These are phyloP conservation scores for Ustilago cynodontis DNA, from an alignment of 1,284 basidiomycete genomes.

Conservation along the genomic window DNA sequence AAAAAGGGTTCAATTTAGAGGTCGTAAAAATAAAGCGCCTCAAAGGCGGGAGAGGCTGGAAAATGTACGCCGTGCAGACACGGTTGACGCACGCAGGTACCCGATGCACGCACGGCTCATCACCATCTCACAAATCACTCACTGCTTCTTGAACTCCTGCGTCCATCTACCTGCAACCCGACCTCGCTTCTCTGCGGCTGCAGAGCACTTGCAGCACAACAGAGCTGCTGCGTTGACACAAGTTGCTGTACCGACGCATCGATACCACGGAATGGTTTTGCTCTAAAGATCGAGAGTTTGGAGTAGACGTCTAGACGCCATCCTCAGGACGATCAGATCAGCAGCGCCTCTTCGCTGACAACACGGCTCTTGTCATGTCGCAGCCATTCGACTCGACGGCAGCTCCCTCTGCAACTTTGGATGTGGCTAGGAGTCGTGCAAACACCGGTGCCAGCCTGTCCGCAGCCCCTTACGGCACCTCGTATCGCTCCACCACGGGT, in stretches of 20 bases:
- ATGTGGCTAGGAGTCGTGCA: slow-evolving; percentile 28
- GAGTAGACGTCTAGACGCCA: not conserved
- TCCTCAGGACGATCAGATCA: too few relatives aligned
- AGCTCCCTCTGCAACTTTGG: slow-evolving; percentile 12
- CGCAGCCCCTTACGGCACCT: slow-evolving; percentile 22
- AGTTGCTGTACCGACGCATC: not conserved
- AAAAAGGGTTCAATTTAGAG: slow-evolving; percentile 9
- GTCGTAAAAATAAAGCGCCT: not conserved
- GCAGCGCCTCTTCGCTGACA: too few relatives aligned
- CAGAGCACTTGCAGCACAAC: not conserved
- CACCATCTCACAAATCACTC: not conserved
- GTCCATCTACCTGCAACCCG: not conserved
- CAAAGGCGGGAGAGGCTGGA: slow-evolving; percentile 2
- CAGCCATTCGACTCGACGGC: slow-evolving; percentile 14
- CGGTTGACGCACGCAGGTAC: not conserved
- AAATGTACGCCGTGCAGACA: slow-evolving; percentile 3
- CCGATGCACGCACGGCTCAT: slow-evolving; percentile 10
- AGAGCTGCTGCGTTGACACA: not conserved
- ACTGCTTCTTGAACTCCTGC: not conserved
- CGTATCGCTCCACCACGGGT: slow-evolving; percentile 28
- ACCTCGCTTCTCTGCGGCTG: not conserved
- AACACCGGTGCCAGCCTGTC: slow-evolving; percentile 40
- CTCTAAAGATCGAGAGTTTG: not conserved
- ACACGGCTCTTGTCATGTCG: slow-evolving; percentile 20
- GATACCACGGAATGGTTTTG: not conserved